Percentiles rank a stretch among this genome's conserved stretches.
These are phyloP conservation scores for Zygoascus flipseniorum DNA, from an alignment of 805 yeast species.

Conservation along the genomic window DNA sequence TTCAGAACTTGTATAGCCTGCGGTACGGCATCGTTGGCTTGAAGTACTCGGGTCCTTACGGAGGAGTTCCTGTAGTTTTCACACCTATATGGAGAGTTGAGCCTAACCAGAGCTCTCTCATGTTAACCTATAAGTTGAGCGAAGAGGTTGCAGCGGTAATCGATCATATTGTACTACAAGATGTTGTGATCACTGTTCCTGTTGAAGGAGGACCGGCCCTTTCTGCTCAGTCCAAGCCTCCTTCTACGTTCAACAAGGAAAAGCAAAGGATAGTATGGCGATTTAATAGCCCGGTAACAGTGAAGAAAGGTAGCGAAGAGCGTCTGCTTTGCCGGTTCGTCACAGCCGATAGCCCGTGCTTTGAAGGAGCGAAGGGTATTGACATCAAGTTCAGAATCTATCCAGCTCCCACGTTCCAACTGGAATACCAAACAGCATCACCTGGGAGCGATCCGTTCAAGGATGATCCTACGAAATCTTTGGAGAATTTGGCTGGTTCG, in stretches of 20 bases:
- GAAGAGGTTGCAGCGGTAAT: conserved; percentile 38
- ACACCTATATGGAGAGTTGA: conserved; percentile 90
- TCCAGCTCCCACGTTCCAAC: conserved; percentile 5
- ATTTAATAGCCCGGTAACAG: conserved; percentile 32
- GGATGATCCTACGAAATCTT: conserved; percentile 1
- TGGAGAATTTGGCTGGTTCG: background rate
- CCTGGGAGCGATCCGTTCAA: background rate
- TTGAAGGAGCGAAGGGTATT: conserved; percentile 69
- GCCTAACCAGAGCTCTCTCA: conserved; percentile 73
- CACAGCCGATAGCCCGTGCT: conserved; percentile 55
- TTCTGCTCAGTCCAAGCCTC: conserved; percentile 81
- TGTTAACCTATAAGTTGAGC: conserved; percentile 56
- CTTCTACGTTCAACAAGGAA: conserved; percentile 84
- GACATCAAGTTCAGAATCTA: conserved; percentile 36
- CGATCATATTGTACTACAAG: conserved; percentile 36
- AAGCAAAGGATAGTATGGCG: conserved; percentile 84
- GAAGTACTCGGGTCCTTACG: conserved; percentile 33
- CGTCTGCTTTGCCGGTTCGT: conserved; percentile 78
- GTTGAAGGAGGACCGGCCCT: conserved; percentile 50
- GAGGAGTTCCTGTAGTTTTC: conserved; percentile 49
- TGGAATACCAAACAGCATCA: background rate
- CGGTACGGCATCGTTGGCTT: conserved; percentile 43
- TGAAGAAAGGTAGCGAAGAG: conserved; percentile 42
- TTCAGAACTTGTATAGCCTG: conserved; percentile 5
- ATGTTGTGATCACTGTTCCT: conserved; percentile 53